Base-by-base conservation (phyloP, 176 grass and related monocot species). In the Chrysopogon serrulatus region DNA sequence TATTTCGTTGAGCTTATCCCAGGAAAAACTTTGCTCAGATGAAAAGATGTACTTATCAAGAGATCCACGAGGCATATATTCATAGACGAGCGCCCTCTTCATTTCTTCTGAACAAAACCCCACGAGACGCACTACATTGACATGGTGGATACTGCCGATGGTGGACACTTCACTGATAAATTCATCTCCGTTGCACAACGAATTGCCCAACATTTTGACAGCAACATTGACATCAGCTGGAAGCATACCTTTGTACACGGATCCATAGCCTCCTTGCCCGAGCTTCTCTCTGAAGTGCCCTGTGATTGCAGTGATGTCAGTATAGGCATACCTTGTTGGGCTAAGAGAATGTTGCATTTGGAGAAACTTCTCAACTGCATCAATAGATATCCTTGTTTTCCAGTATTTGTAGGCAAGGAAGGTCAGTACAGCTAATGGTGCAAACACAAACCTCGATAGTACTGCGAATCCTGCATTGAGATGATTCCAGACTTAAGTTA, bases 1-100 rank as follows among this genome's bases (percentile, higher is more conserved):
- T 2, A 91, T 91, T 32, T 87, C 70, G 33, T 81, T 73, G 28
- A 94, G 89, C 33, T 85, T 87, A 3, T 85, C 57, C 65, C 77
- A 79, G 0, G 83, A 83, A 2, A 94, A 83, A 2, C 3, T 68
- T 8, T 8, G 31, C n/a, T 60, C 47, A 1, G 53, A 16, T 0
- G 84, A 86, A 57, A 91, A 94, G 63, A 94, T 91, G 24, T 85
- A 87, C 66, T 89, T 94, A 3, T 94, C 89, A 1, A 94, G 87
- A 62, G 92, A 91, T 3, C 92, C 88, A 51, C 34, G 8, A 13
- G 86, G 82, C 91, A 90, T 90, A 66, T 87, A 92, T 30, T 90
- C 91, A 2, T 92, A 92, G 5, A 89, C 65, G 3, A 90, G 88
- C 1, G 85, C 89, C n/a, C 86, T 88, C 27, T 37, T 85, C 19